A percentile compares a stretch with the other conserved stretches of the same genome.
These are phyloP conservation scores for Botrytis fragariae DNA, from an alignment of 2,329 filamentous ascomycete genomes.

Conservation along the genomic window DNA sequence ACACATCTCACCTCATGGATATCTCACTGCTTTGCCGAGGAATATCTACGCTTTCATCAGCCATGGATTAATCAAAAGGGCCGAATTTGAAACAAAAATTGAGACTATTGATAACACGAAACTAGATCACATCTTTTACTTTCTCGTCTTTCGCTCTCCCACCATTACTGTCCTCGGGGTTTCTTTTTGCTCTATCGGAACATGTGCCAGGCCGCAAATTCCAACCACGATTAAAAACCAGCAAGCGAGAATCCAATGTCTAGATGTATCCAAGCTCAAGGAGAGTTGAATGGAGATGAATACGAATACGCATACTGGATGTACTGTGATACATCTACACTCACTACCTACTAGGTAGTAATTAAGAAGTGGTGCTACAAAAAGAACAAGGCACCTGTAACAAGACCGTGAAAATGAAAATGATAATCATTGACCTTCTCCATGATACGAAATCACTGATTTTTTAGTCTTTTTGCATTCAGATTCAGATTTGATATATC, in stretches of 20 bases:
- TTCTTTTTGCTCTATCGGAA: background rate
- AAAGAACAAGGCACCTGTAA: background rate
- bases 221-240: background rate
- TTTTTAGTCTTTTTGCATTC: background rate
- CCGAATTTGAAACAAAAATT: background rate
- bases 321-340: no score
- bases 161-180: background rate
- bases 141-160: background rate
- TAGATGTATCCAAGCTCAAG: background rate
- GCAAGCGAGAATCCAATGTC: background rate
- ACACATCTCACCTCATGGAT: background rate
- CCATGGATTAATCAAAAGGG: background rate
- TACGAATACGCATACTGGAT: no score
- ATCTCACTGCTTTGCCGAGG: background rate
- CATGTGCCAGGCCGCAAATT: no score
- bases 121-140: background rate
- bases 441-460: background rate
- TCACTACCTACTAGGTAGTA: background rate
- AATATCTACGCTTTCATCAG: background rate
- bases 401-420: background rate
- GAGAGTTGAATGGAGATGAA: no score
- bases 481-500: background rate
- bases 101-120: background rate
- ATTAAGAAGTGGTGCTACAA: background rate
- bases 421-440: background rate